Conservation (phyloP, 176 grass and related monocot genomes). For the Carex myosuroides region DNA sequence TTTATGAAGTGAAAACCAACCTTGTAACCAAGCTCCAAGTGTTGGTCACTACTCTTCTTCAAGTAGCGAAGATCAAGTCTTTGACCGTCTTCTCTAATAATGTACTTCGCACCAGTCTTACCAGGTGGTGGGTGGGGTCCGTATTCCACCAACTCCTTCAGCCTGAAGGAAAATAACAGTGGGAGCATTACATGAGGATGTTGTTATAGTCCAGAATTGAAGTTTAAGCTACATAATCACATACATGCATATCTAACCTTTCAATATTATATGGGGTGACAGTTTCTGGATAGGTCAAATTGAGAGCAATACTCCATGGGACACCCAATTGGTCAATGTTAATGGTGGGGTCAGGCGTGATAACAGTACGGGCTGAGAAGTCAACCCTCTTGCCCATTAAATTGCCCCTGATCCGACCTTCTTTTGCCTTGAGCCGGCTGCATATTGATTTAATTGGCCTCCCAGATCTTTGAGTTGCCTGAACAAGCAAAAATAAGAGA, state of each 20-base stretch:
- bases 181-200: background rate
- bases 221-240: constrained; percentile 7
- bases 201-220: background rate
- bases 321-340: constrained; percentile 97
- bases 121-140: constrained; percentile 87
- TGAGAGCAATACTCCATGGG: constrained; percentile 97
- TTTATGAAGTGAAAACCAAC: constrained; percentile 16
- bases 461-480: constrained; percentile 93
- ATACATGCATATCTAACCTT: constrained; percentile 38
- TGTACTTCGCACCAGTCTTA: constrained; percentile 93
- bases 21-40: constrained; percentile 96
- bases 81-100: constrained; percentile 92
- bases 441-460: constrained; percentile 99
- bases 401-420: constrained; percentile 97
- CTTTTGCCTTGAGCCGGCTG: constrained; percentile 93
- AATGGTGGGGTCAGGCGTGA: constrained; percentile 89
- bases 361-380: constrained; percentile 92
- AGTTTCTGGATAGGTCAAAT: constrained; percentile 94
- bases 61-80: constrained; percentile 90
- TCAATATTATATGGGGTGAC: constrained; percentile 98
- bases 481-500: constrained; percentile 18
- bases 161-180: constrained; percentile 18
- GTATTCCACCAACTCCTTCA: constrained; percentile 96
- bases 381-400: constrained; percentile 99
- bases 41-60: constrained; percentile 97